Base-by-base conservation (phyloP, 805 yeast species). In the Saccharomycopsis oosterbeekiorum region DNA sequence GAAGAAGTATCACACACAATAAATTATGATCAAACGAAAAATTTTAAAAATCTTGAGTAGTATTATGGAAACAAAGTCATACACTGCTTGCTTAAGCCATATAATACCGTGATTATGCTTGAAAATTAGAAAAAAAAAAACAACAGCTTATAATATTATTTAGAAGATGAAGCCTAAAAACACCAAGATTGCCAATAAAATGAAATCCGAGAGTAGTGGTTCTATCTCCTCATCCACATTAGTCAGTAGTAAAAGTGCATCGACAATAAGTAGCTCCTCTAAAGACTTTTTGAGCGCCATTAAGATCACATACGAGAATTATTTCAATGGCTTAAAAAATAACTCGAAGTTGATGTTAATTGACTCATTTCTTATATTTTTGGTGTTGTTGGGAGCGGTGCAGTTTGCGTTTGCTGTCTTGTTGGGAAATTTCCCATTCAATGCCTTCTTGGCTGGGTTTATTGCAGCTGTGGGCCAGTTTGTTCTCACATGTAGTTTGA, bases 391-490 rank as follows among this genome's bases (percentile, higher is more conserved):
- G 63, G 99, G 96, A 0, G 74, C 81, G 0, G 73, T 88, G 36
- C 98, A 94, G 74, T 90, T 91, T 70, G 75, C 78, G 3, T 93
- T 91, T 73, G 88, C 88, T 66, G 67, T 85, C 51, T 64, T 90
- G 14, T 83, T 91, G 55, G 96, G 97, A 42, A 89, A 83, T 68
- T 94, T 87, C 81, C 99, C 99, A 17, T 94, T 94, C 81, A 94
- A 94, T 74, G 98, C 97, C 26, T 94, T 94, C 71, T 79, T 94
- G 63, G 93, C 96, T 21, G 98, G 98, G 1, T 94, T 94, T 71
- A 82, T 87, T 60, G 78, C 90, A 24, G 89, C 97, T 55, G 97
- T 94, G 58, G 98, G 96, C 14, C 98, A 94, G 73, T 94, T 94
- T 72, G 98, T 94, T 29, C 80, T 94, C 65, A 84, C 96, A 12